Base-by-base conservation (phyloP, 129 eudicot species). In the Mikania micrantha region DNA sequence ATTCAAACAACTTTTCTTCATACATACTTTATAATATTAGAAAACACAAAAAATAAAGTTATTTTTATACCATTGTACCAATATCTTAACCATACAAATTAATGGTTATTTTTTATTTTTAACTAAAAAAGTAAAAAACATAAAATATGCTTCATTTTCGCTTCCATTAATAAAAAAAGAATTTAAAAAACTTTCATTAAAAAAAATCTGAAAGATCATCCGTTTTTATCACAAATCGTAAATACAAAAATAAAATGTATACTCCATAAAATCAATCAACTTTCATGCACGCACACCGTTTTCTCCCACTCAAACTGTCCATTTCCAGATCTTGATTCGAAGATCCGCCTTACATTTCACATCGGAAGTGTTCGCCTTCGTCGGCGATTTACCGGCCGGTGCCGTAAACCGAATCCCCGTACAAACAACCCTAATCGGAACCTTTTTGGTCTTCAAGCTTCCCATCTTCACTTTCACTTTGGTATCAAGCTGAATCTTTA, bases 341-440 rank as follows among this genome's bases (percentile, higher is more conserved):
- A 81, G 75, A 74, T 88, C 86, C 67, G 83, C 87, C 53, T 88
- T 73, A 78, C 96, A 88, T 44, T 88, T 80, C 3, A 80, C 83
- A 49, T 64, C 67, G 20, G 84, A 64, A 44, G 75, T 73, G 1
- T 58, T 65, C 2, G 88, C 86, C 25, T 41, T 64, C 68, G 85
- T 35, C 36, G 79, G 53, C 19, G 77, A 24, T 44, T 78, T 85
- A 9, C 91, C 96, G 24, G 70, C 21, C 0, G 88, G 88, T 5
- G 64, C 74, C 19, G 49, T 45, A 38, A 73, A 74, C 60, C 42
- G 68, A 12, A 83, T 74, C 13, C 92, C 90, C 15, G 34, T 69
- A 67, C 96, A 88, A 11, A 66, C 79, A 7, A 88, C 92, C 58
- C 90, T 74, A 31, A 88, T 69, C 12, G 69, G 64, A 8, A 88